Base-by-base conservation (phyloP, 768 basidiomycete species). In the Mycena galericulata region DNA sequence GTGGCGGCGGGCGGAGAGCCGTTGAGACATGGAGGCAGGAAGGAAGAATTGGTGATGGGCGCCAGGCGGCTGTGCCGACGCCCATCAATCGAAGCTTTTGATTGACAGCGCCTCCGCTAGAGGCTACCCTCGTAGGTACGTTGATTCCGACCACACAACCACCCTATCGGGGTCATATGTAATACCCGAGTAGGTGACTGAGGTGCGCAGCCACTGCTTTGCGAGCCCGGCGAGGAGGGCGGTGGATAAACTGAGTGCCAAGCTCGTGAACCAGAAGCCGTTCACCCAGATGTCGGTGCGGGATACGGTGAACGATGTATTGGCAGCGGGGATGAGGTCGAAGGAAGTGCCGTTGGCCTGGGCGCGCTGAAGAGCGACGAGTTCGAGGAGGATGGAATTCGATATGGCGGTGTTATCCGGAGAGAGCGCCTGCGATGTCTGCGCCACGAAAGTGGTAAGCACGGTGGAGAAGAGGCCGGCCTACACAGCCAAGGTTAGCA, bases 381-480 rank as follows among this genome's bases (percentile, higher is more conserved):
- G 49, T 50, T 50, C 49, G 49, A 50, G 49, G 49, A 50, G 49
- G 49, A 50, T 50, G 26, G 49, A 50, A 50, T 50, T 50, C 49
- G 56, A 57, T 29, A 65, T 36, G 40, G 53, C 58, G 30, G 41
- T 40, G 49, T 65, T 57, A 51, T 75, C 62, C n/a, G 68, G 58
- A 32, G 63, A 66, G n/a, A 75, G 67, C 18, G 45, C 64, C 29
- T 69, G 70, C 32, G 72, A 71, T 3, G 67, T 69, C 63, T 75
- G 72, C 7, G 66, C 72, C 3, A 75, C 56, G 32, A 75, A 75
- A 3, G 74, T 60, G 10, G 74, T 72, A 46, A 73, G 69, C 3
- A 73, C 72, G 18, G 49, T 67, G 4, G 72, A 74, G 50, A 73
- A 74, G 38, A 74, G 72, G 46, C 69, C 63, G 9, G 67, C 73